Conservation (phyloP, 192 early-diverging fungal species). For the Nowakowskiella sp. region DNA sequence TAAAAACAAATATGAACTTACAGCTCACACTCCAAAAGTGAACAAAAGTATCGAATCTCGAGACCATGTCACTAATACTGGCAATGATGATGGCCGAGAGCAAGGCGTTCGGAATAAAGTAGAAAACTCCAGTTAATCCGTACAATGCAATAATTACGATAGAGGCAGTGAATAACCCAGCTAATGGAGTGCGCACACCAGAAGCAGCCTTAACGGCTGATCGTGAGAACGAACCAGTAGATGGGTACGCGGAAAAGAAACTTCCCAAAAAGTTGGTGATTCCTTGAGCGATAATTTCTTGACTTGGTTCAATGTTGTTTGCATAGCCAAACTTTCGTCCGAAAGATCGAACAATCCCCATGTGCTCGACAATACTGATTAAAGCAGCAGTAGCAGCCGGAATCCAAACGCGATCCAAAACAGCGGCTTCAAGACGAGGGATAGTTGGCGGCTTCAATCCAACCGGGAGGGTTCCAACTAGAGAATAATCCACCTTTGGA, state of each 20-base stretch:
- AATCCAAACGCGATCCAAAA: no score
- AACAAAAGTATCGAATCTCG: slow-evolving; percentile 46
- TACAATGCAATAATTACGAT: slow-evolving; percentile 79
- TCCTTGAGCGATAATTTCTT: slow-evolving; percentile 86
- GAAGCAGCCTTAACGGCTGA: slow-evolving; percentile 86
- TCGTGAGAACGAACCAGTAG: slow-evolving; percentile 90
- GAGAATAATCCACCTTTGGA: slow-evolving; percentile 39
- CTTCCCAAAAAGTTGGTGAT: slow-evolving; percentile 74
- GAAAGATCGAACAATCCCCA: slow-evolving; percentile 81
- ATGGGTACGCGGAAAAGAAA: slow-evolving; percentile 80
- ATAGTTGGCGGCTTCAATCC: slow-evolving; percentile 61
- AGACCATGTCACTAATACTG: slow-evolving; percentile 74
- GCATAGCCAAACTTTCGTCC: slow-evolving; percentile 76
- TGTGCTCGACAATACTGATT: slow-evolving; percentile 80
- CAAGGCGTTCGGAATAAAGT: slow-evolving; percentile 73
- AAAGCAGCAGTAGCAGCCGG: slow-evolving; percentile 66
- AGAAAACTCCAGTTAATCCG: slow-evolving; percentile 73
- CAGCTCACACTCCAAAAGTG: no score
- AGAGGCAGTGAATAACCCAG: slow-evolving; percentile 66
- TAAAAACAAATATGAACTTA: no score
- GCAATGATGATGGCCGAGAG: slow-evolving; percentile 80
- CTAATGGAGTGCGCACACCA: slow-evolving; percentile 73
- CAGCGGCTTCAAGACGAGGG: slow-evolving; percentile 46
- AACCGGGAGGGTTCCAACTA: slow-evolving; percentile 64
- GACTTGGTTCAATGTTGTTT: slow-evolving; percentile 61